Conservation (phyloP, 805 yeast genomes). For the Debaryomyces prosopidis region DNA sequence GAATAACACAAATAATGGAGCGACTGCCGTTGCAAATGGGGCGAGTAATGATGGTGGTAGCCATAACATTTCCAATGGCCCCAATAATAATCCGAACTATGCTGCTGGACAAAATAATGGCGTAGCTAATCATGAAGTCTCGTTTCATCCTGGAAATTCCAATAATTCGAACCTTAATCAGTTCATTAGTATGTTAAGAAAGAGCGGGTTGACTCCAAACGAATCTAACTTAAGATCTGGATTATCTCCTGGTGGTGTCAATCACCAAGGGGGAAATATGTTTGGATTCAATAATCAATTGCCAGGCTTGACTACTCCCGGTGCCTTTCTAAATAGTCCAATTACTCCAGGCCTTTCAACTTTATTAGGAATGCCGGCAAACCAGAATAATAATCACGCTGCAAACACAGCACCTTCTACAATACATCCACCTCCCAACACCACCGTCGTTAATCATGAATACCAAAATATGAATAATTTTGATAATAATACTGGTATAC, state of each 20-base stretch:
- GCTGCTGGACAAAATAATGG: conserved; percentile 1
- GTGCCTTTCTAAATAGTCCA: conserved; percentile 40
- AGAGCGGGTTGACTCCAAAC: conserved; percentile 73
- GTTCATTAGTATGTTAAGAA: conserved; percentile 32
- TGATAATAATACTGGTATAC: background rate
- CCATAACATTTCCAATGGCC: background rate
- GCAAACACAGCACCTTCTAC: background rate
- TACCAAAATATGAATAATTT: background rate
- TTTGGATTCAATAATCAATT: conserved; percentile 36
- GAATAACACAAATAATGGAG: conserved; percentile 12
- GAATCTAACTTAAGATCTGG: conserved; percentile 74
- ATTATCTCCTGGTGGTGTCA: conserved; percentile 57
- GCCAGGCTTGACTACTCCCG: conserved; percentile 42
- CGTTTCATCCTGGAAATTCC: conserved; percentile 5
- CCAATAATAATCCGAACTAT: background rate
- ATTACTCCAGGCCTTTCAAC: conserved; percentile 50
- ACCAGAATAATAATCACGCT: background rate
- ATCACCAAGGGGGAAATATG: conserved; percentile 23
- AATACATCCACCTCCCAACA: background rate
- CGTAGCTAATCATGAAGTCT: background rate
- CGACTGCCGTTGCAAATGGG: conserved; percentile 6
- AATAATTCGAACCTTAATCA: conserved; percentile 18
- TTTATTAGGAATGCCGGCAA: conserved; percentile 32
- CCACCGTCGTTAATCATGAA: background rate
- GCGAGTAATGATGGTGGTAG: conserved; percentile 3